Percentiles rank a stretch among this genome's conserved stretches.
Evolutionary conservation across 1,139 yeast genomes (phyloP).

Genomic region (Debaryomyces sp.): DNA sequence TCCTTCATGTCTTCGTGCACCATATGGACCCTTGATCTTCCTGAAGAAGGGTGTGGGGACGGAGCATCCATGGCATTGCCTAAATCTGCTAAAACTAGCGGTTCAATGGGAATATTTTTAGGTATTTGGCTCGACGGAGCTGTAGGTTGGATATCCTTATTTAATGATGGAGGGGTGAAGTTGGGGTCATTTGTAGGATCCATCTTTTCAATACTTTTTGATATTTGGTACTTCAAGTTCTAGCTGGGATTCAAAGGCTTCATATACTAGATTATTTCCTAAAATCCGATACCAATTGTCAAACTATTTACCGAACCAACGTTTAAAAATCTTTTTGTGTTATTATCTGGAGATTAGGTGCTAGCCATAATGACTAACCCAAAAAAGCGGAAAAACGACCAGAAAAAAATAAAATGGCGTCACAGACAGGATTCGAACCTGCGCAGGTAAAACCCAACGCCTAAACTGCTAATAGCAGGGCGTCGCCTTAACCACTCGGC

Average conservation of each 20-base stretch:
- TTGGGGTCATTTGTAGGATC: slow-evolving; percentile 83
- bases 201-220: slow-evolving; percentile 42
- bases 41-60: slow-evolving; percentile 52
- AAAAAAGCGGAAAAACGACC: background rate
- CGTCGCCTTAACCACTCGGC: slow-evolving; percentile 60
- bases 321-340: slow-evolving; percentile 4
- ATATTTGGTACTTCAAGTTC: background rate
- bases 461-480: slow-evolving; percentile 54
- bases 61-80: slow-evolving; percentile 76
- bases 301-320: slow-evolving; percentile 1
- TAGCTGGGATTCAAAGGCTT: background rate
- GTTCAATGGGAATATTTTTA: slow-evolving; percentile 70
- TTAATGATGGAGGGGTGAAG: slow-evolving; percentile 70
- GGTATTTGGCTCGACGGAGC: slow-evolving; percentile 78
- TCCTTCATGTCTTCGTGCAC: slow-evolving; percentile 1
- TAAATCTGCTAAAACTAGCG: slow-evolving; percentile 74
- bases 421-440: slow-evolving; percentile 81
- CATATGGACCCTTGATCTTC: slow-evolving; percentile 10
- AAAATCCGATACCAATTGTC: slow-evolving; percentile 1
- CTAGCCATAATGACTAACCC: background rate
- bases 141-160: slow-evolving; percentile 63
- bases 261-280: background rate
- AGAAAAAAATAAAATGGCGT: slow-evolving; percentile 45
- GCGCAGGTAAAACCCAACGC: slow-evolving; percentile 78
- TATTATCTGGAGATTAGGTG: slow-evolving; percentile 4